A percentile compares a stretch with the other conserved stretches of the same genome.
phyloP scores from a whole-genome alignment of 257 asterid species.

The Scutellaria galericulata region DNA sequence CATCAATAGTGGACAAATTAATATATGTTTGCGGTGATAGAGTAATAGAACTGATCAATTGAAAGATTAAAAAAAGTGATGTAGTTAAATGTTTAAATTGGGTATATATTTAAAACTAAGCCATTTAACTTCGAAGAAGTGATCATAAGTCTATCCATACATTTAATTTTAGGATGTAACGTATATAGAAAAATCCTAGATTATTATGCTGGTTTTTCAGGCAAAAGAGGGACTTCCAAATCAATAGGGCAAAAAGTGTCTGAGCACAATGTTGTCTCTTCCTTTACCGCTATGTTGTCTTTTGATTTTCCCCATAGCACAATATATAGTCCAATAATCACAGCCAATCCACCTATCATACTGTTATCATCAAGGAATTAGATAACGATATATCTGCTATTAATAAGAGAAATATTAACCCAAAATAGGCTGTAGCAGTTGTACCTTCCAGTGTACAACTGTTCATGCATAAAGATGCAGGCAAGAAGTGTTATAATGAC shows the following conservation, averaged over 20 bases:
- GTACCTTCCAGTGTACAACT: conserved; percentile 74
- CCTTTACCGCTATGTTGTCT: background rate
- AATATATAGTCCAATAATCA: conserved; percentile 59
- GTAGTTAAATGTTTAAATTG: no score
- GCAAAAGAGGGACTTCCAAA: background rate
- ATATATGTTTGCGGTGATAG: no score
- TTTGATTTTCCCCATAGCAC: conserved; percentile 72
- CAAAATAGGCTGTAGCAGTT: background rate
- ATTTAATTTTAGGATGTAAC: no score
- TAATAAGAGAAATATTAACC: background rate
- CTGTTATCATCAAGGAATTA: conserved; percentile 29
- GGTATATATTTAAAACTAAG: no score
- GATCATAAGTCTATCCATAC: no score
- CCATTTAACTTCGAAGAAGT: no score
- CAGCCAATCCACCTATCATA: conserved; percentile 61
- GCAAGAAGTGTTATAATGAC: conserved; percentile 56
- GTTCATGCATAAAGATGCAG: conserved; percentile 54
- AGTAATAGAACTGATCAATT: no score
- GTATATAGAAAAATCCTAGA: no score
- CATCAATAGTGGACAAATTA: no score
- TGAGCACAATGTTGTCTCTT: background rate
- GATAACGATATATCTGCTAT: background rate
- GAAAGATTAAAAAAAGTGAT: no score
- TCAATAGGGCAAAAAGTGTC: background rate
- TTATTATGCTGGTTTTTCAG: background rate